A percentile compares a stretch with the other conserved stretches of the same genome.
These are phyloP conservation scores for Tuber indicum DNA, from an alignment of 495 filamentous ascomycete genomes.

Conservation along the genomic window DNA sequence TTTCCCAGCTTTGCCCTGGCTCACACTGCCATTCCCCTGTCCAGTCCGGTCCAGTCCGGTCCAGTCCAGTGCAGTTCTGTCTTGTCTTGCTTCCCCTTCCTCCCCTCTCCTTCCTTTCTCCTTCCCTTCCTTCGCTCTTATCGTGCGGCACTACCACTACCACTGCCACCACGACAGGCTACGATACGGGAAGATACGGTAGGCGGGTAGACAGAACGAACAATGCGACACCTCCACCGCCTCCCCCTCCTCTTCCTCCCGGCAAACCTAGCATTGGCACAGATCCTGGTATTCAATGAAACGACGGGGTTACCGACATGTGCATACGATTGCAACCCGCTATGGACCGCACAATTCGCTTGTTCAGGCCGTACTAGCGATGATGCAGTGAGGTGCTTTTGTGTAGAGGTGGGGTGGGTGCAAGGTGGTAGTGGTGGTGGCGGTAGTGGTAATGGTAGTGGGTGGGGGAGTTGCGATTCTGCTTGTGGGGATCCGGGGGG, in stretches of 20 bases:
- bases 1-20: neutral
- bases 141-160: neutral
- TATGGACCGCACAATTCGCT: conserved; percentile 35
- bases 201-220: neutral
- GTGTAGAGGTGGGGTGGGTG: conserved; percentile 17
- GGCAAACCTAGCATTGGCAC: conserved; percentile 8
- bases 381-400: conserved; percentile 30
- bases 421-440: neutral
- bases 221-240: conserved; percentile 24
- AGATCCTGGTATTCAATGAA: conserved; percentile 32
- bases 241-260: conserved; percentile 30
- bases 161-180: neutral
- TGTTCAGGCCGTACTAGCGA: conserved; percentile 12
- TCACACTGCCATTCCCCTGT: neutral
- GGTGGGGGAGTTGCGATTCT: conserved; percentile 29
- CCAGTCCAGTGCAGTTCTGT: neutral
- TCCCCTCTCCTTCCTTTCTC: conserved; percentile 5
- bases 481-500: conserved; percentile 15
- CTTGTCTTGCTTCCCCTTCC: conserved; percentile 12
- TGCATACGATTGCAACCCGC: conserved; percentile 29
- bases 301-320: conserved; percentile 33
- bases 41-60: neutral
- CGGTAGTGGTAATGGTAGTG: neutral
- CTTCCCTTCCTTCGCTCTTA: neutral
- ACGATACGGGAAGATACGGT: neutral